Evolutionary conservation across 2,329 filamentous ascomycete genomes (phyloP).

Genomic region (Sarocladium strictum): DNA sequence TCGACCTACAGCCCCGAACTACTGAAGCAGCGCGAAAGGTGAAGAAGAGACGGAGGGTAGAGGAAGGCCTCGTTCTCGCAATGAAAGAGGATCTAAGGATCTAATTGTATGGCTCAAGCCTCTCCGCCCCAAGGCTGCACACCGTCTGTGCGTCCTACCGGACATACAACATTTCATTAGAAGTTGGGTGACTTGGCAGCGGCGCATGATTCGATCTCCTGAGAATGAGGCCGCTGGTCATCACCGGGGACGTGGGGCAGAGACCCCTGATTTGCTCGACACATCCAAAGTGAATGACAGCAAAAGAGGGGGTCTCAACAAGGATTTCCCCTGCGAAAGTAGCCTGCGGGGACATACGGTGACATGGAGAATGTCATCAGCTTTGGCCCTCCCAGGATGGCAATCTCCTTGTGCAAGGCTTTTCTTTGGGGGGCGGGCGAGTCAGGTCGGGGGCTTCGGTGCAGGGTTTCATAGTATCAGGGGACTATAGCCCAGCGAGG

Average conservation of each 20-base stretch:
- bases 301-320: not conserved
- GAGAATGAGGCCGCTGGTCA: not conserved
- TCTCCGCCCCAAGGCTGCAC: not conserved
- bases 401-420: too few relatives aligned
- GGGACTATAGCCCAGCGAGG: not conserved
- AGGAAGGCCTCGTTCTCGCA: not conserved
- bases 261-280: not conserved
- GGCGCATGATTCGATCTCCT: not conserved
- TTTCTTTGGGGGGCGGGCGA: too few relatives aligned
- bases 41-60: not conserved
- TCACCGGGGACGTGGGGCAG: not conserved
- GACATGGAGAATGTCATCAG: not conserved
- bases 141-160: not conserved
- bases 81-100: not conserved
- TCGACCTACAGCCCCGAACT: not conserved
- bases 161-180: not conserved
- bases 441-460: not conserved
- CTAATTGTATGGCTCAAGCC: not conserved
- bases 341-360: not conserved
- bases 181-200: not conserved
- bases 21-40: not conserved
- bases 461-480: not conserved
- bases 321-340: not conserved
- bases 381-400: too few relatives aligned
- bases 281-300: not conserved